Conservation (phyloP, 23 red algal species). For the Gracilaria caudata region DNA sequence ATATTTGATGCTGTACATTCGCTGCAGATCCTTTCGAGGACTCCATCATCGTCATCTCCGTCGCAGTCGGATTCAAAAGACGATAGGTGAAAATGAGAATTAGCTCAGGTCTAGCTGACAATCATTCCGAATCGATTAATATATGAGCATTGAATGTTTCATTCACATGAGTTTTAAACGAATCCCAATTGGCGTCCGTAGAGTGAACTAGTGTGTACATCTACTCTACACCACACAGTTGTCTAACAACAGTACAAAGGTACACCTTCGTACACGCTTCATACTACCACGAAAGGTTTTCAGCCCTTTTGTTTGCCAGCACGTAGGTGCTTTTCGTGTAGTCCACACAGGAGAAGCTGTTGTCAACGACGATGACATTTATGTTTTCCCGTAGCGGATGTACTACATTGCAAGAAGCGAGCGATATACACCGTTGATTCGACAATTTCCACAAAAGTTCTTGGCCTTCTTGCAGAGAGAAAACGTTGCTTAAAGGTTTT, state of each 20-base stretch:
- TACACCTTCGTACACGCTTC: too few species aligned
- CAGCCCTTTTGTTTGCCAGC: too few species aligned
- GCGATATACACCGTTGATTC: too few species aligned
- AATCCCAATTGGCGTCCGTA: neutral
- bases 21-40: constrained; percentile 57
- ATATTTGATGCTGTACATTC: constrained; percentile 73
- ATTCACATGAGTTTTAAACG: neutral
- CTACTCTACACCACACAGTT: neutral
- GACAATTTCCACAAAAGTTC: neutral
- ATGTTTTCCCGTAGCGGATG: too few species aligned
- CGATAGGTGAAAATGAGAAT: neutral
- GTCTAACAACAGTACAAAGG: neutral
- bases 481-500: neutral
- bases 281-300: too few species aligned
- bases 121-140: neutral
- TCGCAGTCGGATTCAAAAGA: constrained; percentile 23
- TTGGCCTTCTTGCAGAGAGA: neutral
- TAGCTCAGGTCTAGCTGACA: neutral
- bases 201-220: neutral
- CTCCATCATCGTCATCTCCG: constrained; percentile 45
- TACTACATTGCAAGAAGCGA: too few species aligned
- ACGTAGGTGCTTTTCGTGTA: too few species aligned
- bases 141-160: neutral
- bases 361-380: too few species aligned
- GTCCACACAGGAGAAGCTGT: too few species aligned